These are phyloP conservation scores for Seminavis robusta DNA, from an alignment of 108 stramenopile genomes.

Conservation along the genomic window DNA sequence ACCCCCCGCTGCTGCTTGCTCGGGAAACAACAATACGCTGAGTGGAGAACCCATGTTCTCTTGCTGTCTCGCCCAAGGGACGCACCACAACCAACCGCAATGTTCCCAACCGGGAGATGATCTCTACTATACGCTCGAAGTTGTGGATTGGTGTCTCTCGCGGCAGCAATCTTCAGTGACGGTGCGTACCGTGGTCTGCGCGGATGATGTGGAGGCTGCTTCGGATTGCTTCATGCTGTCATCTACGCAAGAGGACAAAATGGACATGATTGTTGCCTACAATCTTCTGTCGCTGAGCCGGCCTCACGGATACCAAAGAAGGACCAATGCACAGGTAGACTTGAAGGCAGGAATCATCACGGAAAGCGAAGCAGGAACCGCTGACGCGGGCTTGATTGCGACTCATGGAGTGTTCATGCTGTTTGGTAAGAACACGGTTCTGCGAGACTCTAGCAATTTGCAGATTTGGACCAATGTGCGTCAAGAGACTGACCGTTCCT, in stretches of 20 bases:
- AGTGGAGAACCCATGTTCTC: neutral
- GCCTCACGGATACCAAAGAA: slow-evolving; percentile 5
- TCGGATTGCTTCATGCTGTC: too few relatives aligned
- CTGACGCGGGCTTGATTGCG: slow-evolving; percentile 5
- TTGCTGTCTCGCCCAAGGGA: neutral
- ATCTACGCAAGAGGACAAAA: neutral
- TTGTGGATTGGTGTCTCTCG: neutral
- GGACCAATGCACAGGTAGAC: neutral
- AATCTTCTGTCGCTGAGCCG: neutral
- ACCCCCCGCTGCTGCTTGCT: too few relatives aligned
- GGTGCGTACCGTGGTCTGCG: neutral
- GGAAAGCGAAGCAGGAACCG: neutral
- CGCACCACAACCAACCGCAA: neutral
- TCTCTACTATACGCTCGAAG: neutral
- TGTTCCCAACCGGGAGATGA: neutral
- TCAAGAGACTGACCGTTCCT: too few relatives aligned
- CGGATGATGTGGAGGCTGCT: too few relatives aligned
- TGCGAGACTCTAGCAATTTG: too few relatives aligned
- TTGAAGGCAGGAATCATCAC: neutral
- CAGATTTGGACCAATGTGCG: too few relatives aligned
- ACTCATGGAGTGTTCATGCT: slow-evolving; percentile 1
- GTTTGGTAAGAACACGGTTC: too few relatives aligned
- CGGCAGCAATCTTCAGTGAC: neutral
- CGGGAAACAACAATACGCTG: too few relatives aligned
- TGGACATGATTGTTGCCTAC: slow-evolving; percentile 13